phyloP scores from a whole-genome alignment of 768 basidiomycete genomes.

The Candolleomyces eurysporus region DNA sequence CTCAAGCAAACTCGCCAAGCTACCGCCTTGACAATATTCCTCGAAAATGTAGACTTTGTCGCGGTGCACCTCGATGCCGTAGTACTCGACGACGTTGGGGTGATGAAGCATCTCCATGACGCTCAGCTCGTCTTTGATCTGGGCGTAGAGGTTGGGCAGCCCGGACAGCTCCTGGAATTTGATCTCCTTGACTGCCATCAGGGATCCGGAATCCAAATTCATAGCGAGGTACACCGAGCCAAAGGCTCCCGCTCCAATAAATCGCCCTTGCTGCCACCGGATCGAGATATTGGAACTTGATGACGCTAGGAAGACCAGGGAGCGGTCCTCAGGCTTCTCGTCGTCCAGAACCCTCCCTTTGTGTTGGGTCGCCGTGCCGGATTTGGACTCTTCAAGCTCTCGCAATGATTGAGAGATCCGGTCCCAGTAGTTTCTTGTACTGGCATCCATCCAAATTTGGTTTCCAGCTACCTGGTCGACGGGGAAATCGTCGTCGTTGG shows the following conservation, averaged over 20 bases:
- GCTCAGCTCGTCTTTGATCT: slow-evolving; percentile 92
- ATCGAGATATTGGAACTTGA: slow-evolving; percentile 95
- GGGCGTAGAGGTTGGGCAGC: slow-evolving; percentile 81
- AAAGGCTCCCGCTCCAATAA: slow-evolving; percentile 98
- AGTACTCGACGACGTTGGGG: slow-evolving; percentile 97
- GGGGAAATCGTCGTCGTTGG: slow-evolving; percentile 45
- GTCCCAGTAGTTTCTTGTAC: slow-evolving; percentile 77
- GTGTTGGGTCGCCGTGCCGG: slow-evolving; percentile 50
- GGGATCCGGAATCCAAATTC: slow-evolving; percentile 90
- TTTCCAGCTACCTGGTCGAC: slow-evolving; percentile 38
- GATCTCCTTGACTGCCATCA: slow-evolving; percentile 99
- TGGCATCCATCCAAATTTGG: slow-evolving; percentile 54
- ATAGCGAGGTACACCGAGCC: slow-evolving; percentile 99
- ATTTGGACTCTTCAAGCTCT: slow-evolving; percentile 50
- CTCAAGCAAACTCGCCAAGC: slow-evolving; percentile 82
- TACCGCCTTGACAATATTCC: slow-evolving; percentile 96
- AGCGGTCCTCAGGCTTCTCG: slow-evolving; percentile 90
- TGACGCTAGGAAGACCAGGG: slow-evolving; percentile 90
- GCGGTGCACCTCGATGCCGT: slow-evolving; percentile 97
- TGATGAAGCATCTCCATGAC: slow-evolving; percentile 99
- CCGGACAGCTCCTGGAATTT: slow-evolving; percentile 93
- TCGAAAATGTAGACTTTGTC: slow-evolving; percentile 99
- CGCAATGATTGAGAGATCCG: slow-evolving; percentile 56
- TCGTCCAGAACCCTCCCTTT: slow-evolving; percentile 93
- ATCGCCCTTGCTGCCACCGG: slow-evolving; percentile 97